Evolutionary conservation across 768 basidiomycete species (phyloP), one percentile per base, ranked within the genome.

Genomic region (Boletus coccyginus): DNA sequence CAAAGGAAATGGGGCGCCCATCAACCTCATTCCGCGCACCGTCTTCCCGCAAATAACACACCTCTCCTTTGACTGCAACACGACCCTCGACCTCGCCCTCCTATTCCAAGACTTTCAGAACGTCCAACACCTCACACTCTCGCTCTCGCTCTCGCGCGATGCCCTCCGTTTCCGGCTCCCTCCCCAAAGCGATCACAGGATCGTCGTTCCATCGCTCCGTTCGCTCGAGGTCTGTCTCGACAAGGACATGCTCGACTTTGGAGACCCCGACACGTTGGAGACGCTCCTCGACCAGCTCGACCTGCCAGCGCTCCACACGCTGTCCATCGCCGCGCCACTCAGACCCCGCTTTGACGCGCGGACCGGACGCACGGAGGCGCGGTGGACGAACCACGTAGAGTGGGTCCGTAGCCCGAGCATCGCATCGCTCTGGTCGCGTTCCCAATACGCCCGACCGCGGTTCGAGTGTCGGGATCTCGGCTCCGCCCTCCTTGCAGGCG

Each of bases 31-130:
- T 33, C 61, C 71, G 1, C 63, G 33, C 12, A 11, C 36, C 45
- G 19, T 64, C 32, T 57, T 58, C 3, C 33, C 56, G 4, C 64
- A 66, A 12, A 57, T 70, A 41, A 64, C 69, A 2, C 57, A 61
- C 49, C 69, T 70, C 45, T 53, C 61, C 27, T 42, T 68, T 13
- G 61, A 69, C 42, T 64, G 62, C 19, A 19, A 43, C 41, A 45
- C 53, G 50, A 43, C 55, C 24, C 63, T 64, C 50, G 64, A 70
- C 38, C 56, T 68, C 33, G 45, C 53, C 24, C 32, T 41, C 19
- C 42, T 70, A 27, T 59, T 64, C 46, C 50, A 50, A 21, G 66
- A 70, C 46, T 61, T 57, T 53, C 11, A 46, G 2, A n/a, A 52
- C 32, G 54, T 70, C 27, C 41, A 57, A 8, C 50, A 62, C 36